Percentiles rank a stretch among this genome's conserved stretches.
phyloP scores from a whole-genome alignment of 2,329 filamentous ascomycete species.

The Eutypella sp. region DNA sequence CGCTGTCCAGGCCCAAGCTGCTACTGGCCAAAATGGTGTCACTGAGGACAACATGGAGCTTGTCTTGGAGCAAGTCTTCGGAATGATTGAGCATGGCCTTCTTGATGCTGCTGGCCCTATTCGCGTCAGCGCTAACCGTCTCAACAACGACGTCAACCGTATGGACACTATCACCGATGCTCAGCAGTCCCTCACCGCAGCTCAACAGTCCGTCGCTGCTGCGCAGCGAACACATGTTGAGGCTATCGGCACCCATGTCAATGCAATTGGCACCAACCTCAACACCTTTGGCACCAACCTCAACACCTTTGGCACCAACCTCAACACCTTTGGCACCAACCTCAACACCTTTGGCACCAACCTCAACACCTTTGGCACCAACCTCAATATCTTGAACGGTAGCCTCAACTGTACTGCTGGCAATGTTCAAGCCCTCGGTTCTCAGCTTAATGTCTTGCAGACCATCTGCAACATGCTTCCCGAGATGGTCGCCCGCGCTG shows the following conservation, averaged over 20 bases:
- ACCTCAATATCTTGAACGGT: slow-evolving; percentile 19
- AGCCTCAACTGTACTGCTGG: slow-evolving; percentile 22
- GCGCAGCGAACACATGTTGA: slow-evolving; percentile 11
- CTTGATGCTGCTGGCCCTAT: slow-evolving; percentile 10
- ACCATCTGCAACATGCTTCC: slow-evolving; percentile 22
- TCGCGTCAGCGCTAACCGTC: slow-evolving; percentile 6
- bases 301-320: slow-evolving; percentile 18
- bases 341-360: slow-evolving; percentile 21
- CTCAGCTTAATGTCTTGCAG: slow-evolving; percentile 17
- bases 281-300: slow-evolving; percentile 21
- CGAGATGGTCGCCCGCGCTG: slow-evolving; percentile 11
- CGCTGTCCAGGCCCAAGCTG: slow-evolving; percentile 31
- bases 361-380: slow-evolving; percentile 19
- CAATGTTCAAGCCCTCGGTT: slow-evolving; percentile 12
- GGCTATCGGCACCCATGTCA: slow-evolving; percentile 20
- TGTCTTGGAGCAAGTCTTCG: slow-evolving; percentile 19
- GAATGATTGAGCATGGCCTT: slow-evolving; percentile 18
- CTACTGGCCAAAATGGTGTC: slow-evolving; percentile 21
- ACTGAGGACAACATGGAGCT: slow-evolving; percentile 14
- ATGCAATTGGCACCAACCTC: slow-evolving; percentile 20
- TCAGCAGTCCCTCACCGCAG: background rate
- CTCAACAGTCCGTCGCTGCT: slow-evolving; percentile 5
- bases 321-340: slow-evolving; percentile 20
- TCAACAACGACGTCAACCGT: slow-evolving; percentile 3
- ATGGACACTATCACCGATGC: slow-evolving; percentile 1